These are phyloP conservation scores for Nannochloris sp. DNA, from an alignment of 139 green algal species.

Conservation along the genomic window DNA sequence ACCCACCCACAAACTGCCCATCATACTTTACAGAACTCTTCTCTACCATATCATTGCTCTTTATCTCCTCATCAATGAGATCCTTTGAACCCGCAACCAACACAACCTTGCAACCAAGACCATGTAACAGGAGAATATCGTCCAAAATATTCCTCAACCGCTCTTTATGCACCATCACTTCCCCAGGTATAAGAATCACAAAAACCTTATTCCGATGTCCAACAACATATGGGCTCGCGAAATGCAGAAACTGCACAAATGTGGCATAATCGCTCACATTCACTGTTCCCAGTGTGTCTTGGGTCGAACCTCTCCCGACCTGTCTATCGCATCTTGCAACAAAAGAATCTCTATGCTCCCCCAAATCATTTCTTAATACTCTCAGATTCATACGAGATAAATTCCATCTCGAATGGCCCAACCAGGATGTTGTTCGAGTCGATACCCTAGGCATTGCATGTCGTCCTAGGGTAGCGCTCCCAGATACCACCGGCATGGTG, in stretches of 20 bases:
- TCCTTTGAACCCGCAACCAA: slow-evolving; percentile 68
- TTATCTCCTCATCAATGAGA: slow-evolving; percentile 6
- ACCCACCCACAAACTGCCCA: slow-evolving; percentile 51
- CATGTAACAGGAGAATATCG: slow-evolving; percentile 86
- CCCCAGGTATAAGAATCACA: slow-evolving; percentile 82
- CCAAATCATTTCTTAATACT: too few species aligned
- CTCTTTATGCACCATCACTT: slow-evolving; percentile 44
- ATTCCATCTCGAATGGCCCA: too few species aligned
- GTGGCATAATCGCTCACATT: slow-evolving; percentile 35
- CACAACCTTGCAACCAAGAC: slow-evolving; percentile 77
- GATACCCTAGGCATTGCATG: too few species aligned
- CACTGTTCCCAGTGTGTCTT: background rate
- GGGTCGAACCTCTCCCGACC: background rate
- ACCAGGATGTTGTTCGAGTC: too few species aligned
- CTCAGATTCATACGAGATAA: too few species aligned
- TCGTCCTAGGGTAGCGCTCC: too few species aligned
- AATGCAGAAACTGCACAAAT: slow-evolving; percentile 45
- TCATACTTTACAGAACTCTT: slow-evolving; percentile 13
- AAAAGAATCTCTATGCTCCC: too few species aligned
- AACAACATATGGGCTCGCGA: slow-evolving; percentile 81
- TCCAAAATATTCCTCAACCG: slow-evolving; percentile 50
- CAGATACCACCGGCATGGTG: too few species aligned
- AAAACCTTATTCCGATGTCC: slow-evolving; percentile 77
- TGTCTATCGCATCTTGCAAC: too few species aligned
- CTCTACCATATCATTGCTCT: slow-evolving; percentile 18